These are phyloP conservation scores for Stipa capillata DNA, from an alignment of 176 grass and related monocot species.

Conservation along the genomic window DNA sequence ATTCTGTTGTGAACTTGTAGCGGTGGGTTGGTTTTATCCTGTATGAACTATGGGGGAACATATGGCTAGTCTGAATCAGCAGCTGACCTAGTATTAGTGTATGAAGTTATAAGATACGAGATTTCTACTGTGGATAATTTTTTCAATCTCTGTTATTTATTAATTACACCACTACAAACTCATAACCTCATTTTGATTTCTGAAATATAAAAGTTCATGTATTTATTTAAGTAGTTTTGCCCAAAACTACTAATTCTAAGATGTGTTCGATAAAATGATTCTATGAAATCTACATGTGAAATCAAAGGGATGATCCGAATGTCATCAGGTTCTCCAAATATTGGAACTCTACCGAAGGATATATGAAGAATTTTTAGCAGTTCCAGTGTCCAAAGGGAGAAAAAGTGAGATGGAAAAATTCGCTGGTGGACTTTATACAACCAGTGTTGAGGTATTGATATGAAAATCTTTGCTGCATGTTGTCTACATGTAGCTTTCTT, in stretches of 20 bases:
- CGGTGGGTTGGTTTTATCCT: background rate
- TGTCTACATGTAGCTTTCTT: background rate
- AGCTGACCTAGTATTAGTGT: background rate
- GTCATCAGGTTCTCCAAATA: conserved; percentile 75
- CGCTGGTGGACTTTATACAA: conserved; percentile 81
- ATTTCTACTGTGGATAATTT: background rate
- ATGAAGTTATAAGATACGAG: background rate
- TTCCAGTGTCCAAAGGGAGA: conserved; percentile 81
- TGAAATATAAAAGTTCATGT: background rate
- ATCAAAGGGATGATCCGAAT: background rate
- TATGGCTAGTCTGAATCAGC: background rate
- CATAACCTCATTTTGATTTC: background rate
- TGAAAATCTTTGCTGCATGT: background rate
- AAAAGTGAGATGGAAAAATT: conserved; percentile 98
- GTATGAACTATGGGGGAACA: background rate
- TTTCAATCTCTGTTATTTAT: background rate
- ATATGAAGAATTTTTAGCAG: conserved; percentile 89
- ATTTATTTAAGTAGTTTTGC: background rate
- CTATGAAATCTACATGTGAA: background rate
- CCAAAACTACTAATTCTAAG: background rate
- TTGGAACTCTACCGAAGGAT: conserved; percentile 88
- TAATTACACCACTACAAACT: background rate
- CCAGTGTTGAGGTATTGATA: conserved; percentile 79
- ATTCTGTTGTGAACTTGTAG: background rate
- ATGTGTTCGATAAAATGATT: background rate